phyloP scores from a whole-genome alignment of 805 yeast genomes.

The Kurtzmaniella fragi region DNA sequence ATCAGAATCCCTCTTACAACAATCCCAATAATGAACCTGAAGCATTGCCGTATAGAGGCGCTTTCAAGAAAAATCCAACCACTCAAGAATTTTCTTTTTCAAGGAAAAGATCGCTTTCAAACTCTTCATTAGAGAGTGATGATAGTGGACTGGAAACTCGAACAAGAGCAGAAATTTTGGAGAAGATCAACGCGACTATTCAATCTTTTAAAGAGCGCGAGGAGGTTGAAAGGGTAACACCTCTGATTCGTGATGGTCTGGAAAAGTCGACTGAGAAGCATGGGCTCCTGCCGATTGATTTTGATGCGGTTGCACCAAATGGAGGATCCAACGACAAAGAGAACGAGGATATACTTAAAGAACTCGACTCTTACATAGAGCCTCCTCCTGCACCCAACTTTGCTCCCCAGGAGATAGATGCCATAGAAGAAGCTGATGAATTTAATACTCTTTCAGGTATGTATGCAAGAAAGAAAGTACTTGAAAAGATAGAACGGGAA shows the following conservation, averaged over 20 bases:
- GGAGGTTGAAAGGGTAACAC: constrained; percentile 5
- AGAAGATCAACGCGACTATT: constrained; percentile 20
- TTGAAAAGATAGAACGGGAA: constrained; percentile 1
- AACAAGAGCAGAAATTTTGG: constrained; percentile 16
- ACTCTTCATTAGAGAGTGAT: constrained; percentile 5
- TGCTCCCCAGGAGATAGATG: constrained; percentile 3
- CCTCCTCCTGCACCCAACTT: constrained; percentile 5
- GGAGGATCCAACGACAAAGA: neutral
- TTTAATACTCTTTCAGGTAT: neutral
- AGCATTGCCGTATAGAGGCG: too few relatives aligned
- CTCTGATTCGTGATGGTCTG: too few relatives aligned
- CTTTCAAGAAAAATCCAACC: too few relatives aligned
- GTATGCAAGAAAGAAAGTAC: neutral
- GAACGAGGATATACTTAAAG: constrained; percentile 6
- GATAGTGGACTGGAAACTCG: constrained; percentile 5
- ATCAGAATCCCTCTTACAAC: too few relatives aligned
- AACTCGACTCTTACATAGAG: constrained; percentile 6
- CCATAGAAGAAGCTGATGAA: constrained; percentile 2
- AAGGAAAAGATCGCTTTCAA: neutral
- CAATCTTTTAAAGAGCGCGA: constrained; percentile 11
- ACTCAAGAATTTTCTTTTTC: too few relatives aligned
- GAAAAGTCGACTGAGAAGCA: too few relatives aligned
- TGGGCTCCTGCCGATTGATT: too few relatives aligned
- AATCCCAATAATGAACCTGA: too few relatives aligned
- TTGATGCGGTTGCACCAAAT: constrained; percentile 5